Conservation (phyloP, 768 basidiomycete species). For the Sarcodon aspratus region DNA sequence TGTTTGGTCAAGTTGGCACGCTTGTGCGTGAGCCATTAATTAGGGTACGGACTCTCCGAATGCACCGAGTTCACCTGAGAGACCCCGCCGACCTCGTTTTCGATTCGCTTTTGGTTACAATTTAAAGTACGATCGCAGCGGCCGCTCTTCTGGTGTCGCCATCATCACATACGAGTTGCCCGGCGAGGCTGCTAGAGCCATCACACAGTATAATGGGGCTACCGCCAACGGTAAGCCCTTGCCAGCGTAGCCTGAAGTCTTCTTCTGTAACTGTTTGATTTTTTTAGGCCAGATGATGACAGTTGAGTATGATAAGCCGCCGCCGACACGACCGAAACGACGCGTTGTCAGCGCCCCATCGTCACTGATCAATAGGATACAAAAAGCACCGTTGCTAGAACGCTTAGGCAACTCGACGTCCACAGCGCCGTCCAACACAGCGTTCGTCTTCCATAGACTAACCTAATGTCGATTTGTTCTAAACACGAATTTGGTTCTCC, state of each 20-base stretch:
- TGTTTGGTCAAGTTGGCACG: constrained; percentile 89
- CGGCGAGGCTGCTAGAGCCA: constrained; percentile 72
- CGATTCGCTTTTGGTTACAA: constrained; percentile 27
- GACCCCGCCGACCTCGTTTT: constrained; percentile 32
- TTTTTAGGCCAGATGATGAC: constrained; percentile 68
- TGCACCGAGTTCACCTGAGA: constrained; percentile 48
- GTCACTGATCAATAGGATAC: constrained; percentile 64
- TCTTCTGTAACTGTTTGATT: constrained; percentile 3
- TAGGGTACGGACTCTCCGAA: constrained; percentile 66
- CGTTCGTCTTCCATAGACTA: neutral
- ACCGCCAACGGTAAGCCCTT: constrained; percentile 67
- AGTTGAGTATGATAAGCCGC: constrained; percentile 44
- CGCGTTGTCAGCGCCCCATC: constrained; percentile 36
- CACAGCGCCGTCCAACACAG: neutral
- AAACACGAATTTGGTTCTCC: constrained; percentile 4
- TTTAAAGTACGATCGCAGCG: constrained; percentile 89
- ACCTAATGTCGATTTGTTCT: constrained; percentile 3
- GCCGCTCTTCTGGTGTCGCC: constrained; percentile 80
- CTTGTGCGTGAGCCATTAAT: constrained; percentile 87
- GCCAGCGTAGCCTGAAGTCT: neutral
- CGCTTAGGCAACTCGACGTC: constrained; percentile 42
- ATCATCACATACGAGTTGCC: constrained; percentile 69
- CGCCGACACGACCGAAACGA: constrained; percentile 24
- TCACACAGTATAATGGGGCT: constrained; percentile 77
- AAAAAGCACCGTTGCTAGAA: constrained; percentile 60